phyloP scores from a whole-genome alignment of 73 alveolate species.

The Paramecium caudatum region DNA sequence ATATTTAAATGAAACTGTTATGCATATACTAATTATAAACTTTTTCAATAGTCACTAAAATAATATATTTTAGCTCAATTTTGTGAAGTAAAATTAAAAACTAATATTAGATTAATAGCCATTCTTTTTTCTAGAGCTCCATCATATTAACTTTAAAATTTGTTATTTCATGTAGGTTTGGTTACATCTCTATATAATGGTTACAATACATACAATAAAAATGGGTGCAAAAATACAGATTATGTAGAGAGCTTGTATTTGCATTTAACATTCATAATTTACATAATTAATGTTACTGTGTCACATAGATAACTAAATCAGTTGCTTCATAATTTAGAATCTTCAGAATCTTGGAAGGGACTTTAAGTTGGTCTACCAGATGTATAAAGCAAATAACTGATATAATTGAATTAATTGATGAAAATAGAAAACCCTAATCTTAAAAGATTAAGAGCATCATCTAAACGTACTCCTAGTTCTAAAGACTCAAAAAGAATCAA shows the following conservation, averaged over 20 bases:
- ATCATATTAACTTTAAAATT: not conserved
- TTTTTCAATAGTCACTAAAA: slow-evolving; percentile 43
- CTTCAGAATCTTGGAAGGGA: slow-evolving; percentile 43
- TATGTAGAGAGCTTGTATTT: slow-evolving; percentile 22
- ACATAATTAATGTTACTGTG: slow-evolving; percentile 1
- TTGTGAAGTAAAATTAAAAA: not conserved
- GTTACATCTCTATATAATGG: slow-evolving; percentile 7
- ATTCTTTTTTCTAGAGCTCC: slow-evolving; percentile 31
- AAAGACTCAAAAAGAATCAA: not conserved
- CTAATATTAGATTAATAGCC: not conserved
- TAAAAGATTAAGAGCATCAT: not conserved
- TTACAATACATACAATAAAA: slow-evolving; percentile 15
- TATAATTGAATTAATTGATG: not conserved
- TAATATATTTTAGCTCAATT: not conserved
- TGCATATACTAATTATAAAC: not conserved
- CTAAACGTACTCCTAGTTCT: not conserved
- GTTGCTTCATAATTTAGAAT: not conserved
- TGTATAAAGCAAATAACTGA: not conserved
- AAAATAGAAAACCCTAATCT: not conserved
- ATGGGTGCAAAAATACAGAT: slow-evolving; percentile 43
- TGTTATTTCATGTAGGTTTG: slow-evolving; percentile 8
- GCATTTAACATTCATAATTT: not conserved
- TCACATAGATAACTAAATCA: not conserved
- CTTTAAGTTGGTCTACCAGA: not conserved
- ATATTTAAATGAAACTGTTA: slow-evolving; percentile 33